phyloP scores from a whole-genome alignment of 495 filamentous ascomycete genomes.

The Thermothielavioides terrestris region DNA sequence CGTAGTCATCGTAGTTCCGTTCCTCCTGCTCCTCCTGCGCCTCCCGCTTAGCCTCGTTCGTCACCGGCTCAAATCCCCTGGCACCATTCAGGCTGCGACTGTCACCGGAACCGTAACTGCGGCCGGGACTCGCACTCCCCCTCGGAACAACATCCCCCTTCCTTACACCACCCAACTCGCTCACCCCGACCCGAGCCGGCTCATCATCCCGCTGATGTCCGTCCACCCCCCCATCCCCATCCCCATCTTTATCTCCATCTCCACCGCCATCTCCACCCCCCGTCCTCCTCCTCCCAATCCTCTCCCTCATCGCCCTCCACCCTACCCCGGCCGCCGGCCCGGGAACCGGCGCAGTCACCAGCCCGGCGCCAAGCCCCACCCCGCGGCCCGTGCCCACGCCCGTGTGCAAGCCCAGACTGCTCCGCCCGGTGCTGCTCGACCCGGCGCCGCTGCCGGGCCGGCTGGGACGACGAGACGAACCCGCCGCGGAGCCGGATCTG shows the following conservation, averaged over 20 bases:
- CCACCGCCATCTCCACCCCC: too few relatives aligned
- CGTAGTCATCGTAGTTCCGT: neutral
- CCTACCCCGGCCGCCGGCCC: neutral
- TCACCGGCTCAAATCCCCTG: neutral
- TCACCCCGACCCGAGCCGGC: too few relatives aligned
- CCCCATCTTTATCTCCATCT: neutral
- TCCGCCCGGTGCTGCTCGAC: neutral
- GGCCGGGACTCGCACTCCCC: neutral
- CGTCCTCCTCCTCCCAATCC: neutral
- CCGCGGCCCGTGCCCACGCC: conserved; percentile 1
- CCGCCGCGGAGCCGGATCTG: too few relatives aligned
- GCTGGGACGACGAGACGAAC: too few relatives aligned
- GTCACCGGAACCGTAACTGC: too few relatives aligned
- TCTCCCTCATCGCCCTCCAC: neutral
- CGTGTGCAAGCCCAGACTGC: conserved; percentile 2
- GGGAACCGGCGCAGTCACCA: neutral
- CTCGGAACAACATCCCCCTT: neutral
- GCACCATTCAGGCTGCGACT: neutral
- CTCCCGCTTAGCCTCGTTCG: neutral
- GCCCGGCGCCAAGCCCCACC: conserved; percentile 1
- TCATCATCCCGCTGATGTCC: neutral
- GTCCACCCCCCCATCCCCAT: neutral
- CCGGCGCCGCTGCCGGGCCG: neutral
- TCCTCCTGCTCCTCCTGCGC: neutral
- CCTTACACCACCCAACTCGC: neutral